Evolutionary conservation across 768 basidiomycete genomes (phyloP), one percentile per base, ranked within the genome.

Genomic region (Russula compacta): DNA sequence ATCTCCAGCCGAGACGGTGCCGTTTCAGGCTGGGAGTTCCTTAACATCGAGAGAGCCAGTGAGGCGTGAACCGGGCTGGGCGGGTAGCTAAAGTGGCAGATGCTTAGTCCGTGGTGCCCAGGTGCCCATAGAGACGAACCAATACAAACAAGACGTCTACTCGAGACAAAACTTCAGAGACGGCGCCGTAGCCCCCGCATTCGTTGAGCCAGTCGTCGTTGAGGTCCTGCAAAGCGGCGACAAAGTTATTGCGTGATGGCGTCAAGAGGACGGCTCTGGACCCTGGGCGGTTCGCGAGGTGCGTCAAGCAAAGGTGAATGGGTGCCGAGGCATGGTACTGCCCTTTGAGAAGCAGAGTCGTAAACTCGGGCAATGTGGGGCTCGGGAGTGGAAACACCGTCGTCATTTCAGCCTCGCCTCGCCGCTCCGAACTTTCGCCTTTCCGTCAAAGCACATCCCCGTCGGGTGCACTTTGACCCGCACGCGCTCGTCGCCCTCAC

Each of bases 271-370:
- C 57, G 0, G 76, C 72, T 48, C 72, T 70, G 17, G 71, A 69
- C 11, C 73, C 68, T 21, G 76, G 70, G 9, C 68, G 67, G 57
- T 73, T 69, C 11, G 71, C 63, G 6, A 75, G 62, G 62, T 76
- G 73, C 0, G 87, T 86, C 33, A 87, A 70, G 42, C 81, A 78
- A 39, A 90, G 75, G 64, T 87, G 83, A 51, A 92, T 73, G 4
- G 87, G 87, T 6, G 87, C 84, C 4, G 89, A 85, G 19, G 85
- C 71, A 53, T 82, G 83, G 68, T 83, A 86, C 0, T 74, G 60
- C 0, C 89, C 89, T 29, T 80, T 76, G 36, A 91, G 72, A 12
- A 91, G 74, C n/a, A 90, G 69, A 5, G 81, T 78, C 17, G 70
- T 72, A 72, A 83, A 87, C 1, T 65, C 66, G 4, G 87, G 86